Percentiles rank a stretch among this genome's conserved stretches.
Conservation (phyloP, 2,329 filamentous ascomycete genomes). For the Monosporascus sp. region DNA sequence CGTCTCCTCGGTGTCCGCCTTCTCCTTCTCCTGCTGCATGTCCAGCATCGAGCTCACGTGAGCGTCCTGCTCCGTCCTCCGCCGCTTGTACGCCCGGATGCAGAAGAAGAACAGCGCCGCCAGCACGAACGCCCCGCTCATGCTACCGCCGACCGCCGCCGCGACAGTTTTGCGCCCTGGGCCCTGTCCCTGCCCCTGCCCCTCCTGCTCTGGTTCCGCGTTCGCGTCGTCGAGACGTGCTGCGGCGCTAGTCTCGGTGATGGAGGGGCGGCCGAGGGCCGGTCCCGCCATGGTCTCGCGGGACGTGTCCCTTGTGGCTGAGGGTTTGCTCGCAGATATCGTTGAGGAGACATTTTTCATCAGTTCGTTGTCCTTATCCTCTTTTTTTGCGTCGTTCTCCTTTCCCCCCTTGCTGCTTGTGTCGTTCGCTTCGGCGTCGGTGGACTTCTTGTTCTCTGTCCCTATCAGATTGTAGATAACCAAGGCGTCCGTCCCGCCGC, state of each 20-base stretch:
- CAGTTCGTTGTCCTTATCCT: not conserved
- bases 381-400: not conserved
- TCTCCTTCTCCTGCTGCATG: not conserved
- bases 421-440: not conserved
- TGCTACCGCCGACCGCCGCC: conserved; percentile 18
- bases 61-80: conserved; percentile 11
- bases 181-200: not conserved
- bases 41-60: conserved; percentile 9
- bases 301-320: not conserved
- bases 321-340: not conserved
- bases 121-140: conserved; percentile 20
- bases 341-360: not conserved
- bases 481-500: conserved; percentile 16
- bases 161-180: conserved; percentile 10
- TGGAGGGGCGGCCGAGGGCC: no score
- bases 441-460: not conserved
- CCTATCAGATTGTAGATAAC: conserved; percentile 15
- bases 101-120: conserved; percentile 15
- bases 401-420: not conserved
- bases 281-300: not conserved
- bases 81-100: conserved; percentile 16
- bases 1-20: not conserved
- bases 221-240: not conserved
- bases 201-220: not conserved
- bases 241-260: no score